Conservation (phyloP, 2,329 filamentous ascomycete genomes). For the Epichloe uncinata region DNA sequence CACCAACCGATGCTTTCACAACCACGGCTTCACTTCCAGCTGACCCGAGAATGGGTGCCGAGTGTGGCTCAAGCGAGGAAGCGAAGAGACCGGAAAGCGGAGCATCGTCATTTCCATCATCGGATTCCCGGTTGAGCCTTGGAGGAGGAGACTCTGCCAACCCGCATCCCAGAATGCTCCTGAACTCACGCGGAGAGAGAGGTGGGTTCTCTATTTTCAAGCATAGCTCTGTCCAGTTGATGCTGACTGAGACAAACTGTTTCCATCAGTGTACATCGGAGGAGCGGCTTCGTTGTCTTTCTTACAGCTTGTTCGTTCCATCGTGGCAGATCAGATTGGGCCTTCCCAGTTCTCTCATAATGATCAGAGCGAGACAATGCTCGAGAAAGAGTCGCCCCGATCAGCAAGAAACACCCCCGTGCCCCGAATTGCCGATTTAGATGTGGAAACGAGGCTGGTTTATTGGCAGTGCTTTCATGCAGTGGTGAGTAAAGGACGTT, state of each 20-base stretch:
- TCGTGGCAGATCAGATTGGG: conserved; percentile 35
- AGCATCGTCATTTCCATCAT: conserved; percentile 11
- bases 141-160: conserved; percentile 6
- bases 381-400: conserved; percentile 28
- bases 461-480: conserved; percentile 10
- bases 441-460: conserved; percentile 7
- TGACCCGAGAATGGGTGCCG: background rate
- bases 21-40: background rate
- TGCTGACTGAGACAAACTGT: conserved; percentile 1
- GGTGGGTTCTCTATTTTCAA: conserved; percentile 18
- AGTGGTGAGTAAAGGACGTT: conserved; percentile 7
- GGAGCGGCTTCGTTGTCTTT: conserved; percentile 41
- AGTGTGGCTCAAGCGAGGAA: background rate
- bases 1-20: conserved; percentile 1
- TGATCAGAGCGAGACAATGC: conserved; percentile 36
- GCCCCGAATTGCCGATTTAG: conserved; percentile 6
- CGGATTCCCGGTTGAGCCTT: conserved; percentile 15
- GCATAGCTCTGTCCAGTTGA: too few species aligned
- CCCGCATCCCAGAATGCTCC: conserved; percentile 29
- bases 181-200: conserved; percentile 38
- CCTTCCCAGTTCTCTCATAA: conserved; percentile 40
- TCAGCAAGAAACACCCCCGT: conserved; percentile 1
- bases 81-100: conserved; percentile 3
- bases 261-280: conserved; percentile 30
- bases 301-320: conserved; percentile 36